Evolutionary conservation across 768 basidiomycete genomes (phyloP).

Genomic region (Amanita thiersii): DNA sequence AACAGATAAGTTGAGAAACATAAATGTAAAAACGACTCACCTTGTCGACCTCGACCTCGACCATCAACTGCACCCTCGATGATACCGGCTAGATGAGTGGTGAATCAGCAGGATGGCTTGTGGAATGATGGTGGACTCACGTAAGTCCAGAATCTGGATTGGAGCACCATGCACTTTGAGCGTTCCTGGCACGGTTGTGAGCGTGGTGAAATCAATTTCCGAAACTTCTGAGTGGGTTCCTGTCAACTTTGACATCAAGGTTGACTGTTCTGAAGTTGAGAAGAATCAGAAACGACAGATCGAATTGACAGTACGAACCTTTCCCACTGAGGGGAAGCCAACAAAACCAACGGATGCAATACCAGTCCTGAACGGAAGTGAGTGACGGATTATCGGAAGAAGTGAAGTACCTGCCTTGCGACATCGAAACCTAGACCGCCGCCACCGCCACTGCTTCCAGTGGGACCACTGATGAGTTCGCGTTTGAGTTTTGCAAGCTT

Average conservation of each 20-base stretch:
- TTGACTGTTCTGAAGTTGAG: constrained; percentile 47
- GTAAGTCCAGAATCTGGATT: constrained; percentile 90
- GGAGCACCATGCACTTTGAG: constrained; percentile 93
- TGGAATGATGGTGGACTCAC: constrained; percentile 32
- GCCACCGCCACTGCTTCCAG: constrained; percentile 79
- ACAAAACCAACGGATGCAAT: constrained; percentile 95
- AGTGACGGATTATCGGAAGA: constrained; percentile 1
- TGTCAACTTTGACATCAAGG: constrained; percentile 91
- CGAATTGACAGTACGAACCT: constrained; percentile 35
- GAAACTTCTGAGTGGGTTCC: constrained; percentile 96
- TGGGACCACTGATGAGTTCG: constrained; percentile 77
- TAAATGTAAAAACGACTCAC: constrained; percentile 29
- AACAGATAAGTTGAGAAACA: constrained; percentile 7
- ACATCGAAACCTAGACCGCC: constrained; percentile 95
- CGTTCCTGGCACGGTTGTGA: constrained; percentile 93
- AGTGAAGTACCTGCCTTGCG: constrained; percentile 38
- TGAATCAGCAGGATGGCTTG: neutral
- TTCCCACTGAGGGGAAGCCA: constrained; percentile 91
- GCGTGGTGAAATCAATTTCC: constrained; percentile 93
- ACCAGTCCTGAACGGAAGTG: constrained; percentile 56
- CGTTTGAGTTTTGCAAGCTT: constrained; percentile 96
- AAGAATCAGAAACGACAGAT: neutral
- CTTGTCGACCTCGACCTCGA: constrained; percentile 92
- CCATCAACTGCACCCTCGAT: constrained; percentile 98
- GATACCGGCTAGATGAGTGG: constrained; percentile 65